Base-by-base conservation (phyloP, 495 filamentous ascomycete species). In the Aspergillus taichungensis region DNA sequence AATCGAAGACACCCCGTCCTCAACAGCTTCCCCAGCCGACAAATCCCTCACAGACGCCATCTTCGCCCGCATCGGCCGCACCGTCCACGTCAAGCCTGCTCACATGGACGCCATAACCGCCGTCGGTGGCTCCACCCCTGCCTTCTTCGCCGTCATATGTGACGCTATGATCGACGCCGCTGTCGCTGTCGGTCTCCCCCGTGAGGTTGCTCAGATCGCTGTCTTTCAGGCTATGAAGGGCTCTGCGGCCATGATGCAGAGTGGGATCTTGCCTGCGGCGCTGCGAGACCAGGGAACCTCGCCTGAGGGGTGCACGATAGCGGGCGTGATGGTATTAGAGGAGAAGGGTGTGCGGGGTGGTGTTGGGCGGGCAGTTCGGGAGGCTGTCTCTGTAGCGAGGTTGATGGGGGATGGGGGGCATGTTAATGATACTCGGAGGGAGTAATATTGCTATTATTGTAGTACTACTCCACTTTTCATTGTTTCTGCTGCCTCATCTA, bases 271-370 rank as follows among this genome's bases (percentile, higher is more conserved):
- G 41, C 68, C 68, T 8, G 58, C 61, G 10, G 9, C 64, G 14
- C 43, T 73, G 11, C 56, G 55, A 30, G 68, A 72, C 34, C 62
- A 68, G 47, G 68, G 64, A 0, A 64, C 68, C 0, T 63, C 66
- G 3, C 64, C 67, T 0, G 67, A 63, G 33, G 68, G 69, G 6
- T 72, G 66, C 40, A 73, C 69, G 9, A 71, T 72, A 52, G 67
- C 61, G 0, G 69, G 69, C 1, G 47, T 69, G 38, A 66, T 71
- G 59, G 61, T 69, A 11, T 47, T 73, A 47, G 68, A 72, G 49
- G 66, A 70, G 46, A 61, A 49, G 2, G 66, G 57, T 10, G 63
- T 72, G 10, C 51, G 68, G n/a, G 66, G 68, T 0, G 50, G 53
- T 45, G 50, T 73, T 45, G 68, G 62, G 30, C 56, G 65, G 27